Conservation (phyloP, 2,329 filamentous ascomycete species). For the Hypocrella siamensis region DNA sequence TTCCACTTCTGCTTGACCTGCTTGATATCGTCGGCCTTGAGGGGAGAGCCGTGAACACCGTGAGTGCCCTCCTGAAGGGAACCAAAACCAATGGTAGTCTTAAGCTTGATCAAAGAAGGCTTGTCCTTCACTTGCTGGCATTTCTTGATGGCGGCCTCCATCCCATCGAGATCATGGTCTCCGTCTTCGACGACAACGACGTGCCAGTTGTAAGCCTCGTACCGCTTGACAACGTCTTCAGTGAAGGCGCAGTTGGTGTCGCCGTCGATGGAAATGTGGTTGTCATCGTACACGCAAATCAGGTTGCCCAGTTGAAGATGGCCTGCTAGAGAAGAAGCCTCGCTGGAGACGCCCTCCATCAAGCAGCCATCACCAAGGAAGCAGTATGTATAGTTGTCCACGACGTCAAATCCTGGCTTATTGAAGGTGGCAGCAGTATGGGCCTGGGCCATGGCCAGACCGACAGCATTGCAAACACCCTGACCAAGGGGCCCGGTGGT, state of each 20-base stretch:
- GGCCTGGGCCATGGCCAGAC: slow-evolving; percentile 90
- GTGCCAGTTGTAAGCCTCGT: slow-evolving; percentile 97
- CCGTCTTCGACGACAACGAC: slow-evolving; percentile 70
- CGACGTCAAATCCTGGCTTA: slow-evolving; percentile 80
- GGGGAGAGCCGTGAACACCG: slow-evolving; percentile 87
- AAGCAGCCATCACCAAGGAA: slow-evolving; percentile 98
- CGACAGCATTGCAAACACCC: slow-evolving; percentile 93
- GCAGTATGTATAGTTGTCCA: slow-evolving; percentile 93
- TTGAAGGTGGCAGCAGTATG: slow-evolving; percentile 89
- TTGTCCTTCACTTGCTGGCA: slow-evolving; percentile 85
- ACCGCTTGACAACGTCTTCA: slow-evolving; percentile 87
- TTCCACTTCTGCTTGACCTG: slow-evolving; percentile 90
- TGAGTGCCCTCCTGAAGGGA: slow-evolving; percentile 86
- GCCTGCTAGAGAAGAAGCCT: slow-evolving; percentile 83
- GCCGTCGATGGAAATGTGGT: slow-evolving; percentile 91
- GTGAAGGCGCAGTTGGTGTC: slow-evolving; percentile 95
- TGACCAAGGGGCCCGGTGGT: slow-evolving; percentile 96
- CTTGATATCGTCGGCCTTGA: slow-evolving; percentile 89
- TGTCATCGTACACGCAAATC: slow-evolving; percentile 95
- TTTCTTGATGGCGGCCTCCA: slow-evolving; percentile 77
- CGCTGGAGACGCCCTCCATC: slow-evolving; percentile 93
- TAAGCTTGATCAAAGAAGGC: slow-evolving; percentile 91
- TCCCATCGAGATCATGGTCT: slow-evolving; percentile 72
- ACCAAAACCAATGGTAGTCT: slow-evolving; percentile 93
- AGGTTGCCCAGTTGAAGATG: slow-evolving; percentile 97